phyloP scores from a whole-genome alignment of 768 basidiomycete species.

The Plicaturopsis crispa region DNA sequence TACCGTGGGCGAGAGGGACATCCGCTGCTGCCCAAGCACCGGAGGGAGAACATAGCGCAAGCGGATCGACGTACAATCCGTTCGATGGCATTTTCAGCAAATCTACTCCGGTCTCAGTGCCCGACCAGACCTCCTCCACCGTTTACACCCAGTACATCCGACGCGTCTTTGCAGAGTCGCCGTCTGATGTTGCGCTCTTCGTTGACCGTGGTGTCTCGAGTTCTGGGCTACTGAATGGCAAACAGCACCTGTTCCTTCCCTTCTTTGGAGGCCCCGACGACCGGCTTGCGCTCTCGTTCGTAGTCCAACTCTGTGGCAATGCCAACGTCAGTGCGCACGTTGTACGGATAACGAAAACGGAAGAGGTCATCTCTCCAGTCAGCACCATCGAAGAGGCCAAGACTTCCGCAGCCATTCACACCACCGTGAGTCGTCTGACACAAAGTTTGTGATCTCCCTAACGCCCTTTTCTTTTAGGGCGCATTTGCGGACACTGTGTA shows the following conservation, averaged over 20 bases:
- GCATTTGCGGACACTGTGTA: conserved; percentile 68
- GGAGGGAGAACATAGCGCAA: conserved; percentile 18
- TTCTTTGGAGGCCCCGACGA: conserved; percentile 97
- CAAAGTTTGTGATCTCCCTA: conserved; percentile 7
- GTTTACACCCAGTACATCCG: conserved; percentile 83
- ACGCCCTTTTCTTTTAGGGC: conserved; percentile 24
- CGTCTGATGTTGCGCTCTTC: conserved; percentile 77
- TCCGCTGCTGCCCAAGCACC: conserved; percentile 15
- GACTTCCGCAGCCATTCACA: conserved; percentile 5
- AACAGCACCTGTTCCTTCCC: conserved; percentile 71
- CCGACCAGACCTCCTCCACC: conserved; percentile 45
- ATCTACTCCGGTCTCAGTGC: conserved; percentile 25
- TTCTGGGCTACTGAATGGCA: conserved; percentile 17
- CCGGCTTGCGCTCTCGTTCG: conserved; percentile 72
- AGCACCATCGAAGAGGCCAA: conserved; percentile 21
- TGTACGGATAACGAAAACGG: conserved; percentile 48
- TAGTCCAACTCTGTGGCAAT: conserved; percentile 71
- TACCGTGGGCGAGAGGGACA: conserved; percentile 71
- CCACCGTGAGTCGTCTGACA: conserved; percentile 23
- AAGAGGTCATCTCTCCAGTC: conserved; percentile 22
- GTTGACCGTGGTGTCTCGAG: conserved; percentile 60
- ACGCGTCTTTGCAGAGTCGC: conserved; percentile 64
- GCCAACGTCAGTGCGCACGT: conserved; percentile 63
- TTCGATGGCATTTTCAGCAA: conserved; percentile 76
- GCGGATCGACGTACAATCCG: conserved; percentile 38